Evolutionary conservation across 1,284 basidiomycete species (phyloP), one percentile per base, ranked within the genome.

Genomic region (Cutaneotrichosporon sp.): DNA sequence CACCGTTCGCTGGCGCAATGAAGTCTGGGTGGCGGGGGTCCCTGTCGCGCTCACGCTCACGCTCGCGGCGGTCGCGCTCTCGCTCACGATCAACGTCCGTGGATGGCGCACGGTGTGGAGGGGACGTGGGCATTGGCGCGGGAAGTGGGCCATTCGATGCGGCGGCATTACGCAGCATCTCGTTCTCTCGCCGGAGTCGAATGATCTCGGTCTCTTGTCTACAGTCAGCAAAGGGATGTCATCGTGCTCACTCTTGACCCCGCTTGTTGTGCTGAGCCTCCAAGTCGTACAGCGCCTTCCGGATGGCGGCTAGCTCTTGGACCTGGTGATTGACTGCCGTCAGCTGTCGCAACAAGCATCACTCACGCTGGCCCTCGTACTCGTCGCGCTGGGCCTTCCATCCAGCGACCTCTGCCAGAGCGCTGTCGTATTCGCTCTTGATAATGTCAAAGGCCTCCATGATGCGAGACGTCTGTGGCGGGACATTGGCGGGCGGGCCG

Each of bases 321-420:
- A 89, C 84, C 75, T 91, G 89, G 59, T 82, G 82, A 20, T 83
- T 82, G 63, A 89, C 89, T 90, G 70, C 9, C 16, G 56, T 34
- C 36, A 45, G 18, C 18, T 7, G 9, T 5, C 47, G 7, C n/a
- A n/a, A n/a, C n/a, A n/a, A n/a, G n/a, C n/a, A n/a, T 33, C 27
- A 79, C 85, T 64, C 69, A 93, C 93, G 84, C 83, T 94, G 92
- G 18, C 84, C 83, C 78, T 97, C 94, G 77, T 89, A 91, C 65
- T 97, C 94, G 72, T 97, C 94, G 59, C 91, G 83, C 80, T 95
- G 91, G 38, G 81, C 83, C 66, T 91, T 87, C 72, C 91, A 83
- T 29, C 85, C 74, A 20, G 80, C 82, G 55, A 89, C 82, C 76
- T 97, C 93, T 63, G 84, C 83, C 16, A 86, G 82, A 63, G 95